These are phyloP conservation scores for Glaciozyma antarctica DNA, from an alignment of 768 basidiomycete genomes.

Conservation along the genomic window DNA sequence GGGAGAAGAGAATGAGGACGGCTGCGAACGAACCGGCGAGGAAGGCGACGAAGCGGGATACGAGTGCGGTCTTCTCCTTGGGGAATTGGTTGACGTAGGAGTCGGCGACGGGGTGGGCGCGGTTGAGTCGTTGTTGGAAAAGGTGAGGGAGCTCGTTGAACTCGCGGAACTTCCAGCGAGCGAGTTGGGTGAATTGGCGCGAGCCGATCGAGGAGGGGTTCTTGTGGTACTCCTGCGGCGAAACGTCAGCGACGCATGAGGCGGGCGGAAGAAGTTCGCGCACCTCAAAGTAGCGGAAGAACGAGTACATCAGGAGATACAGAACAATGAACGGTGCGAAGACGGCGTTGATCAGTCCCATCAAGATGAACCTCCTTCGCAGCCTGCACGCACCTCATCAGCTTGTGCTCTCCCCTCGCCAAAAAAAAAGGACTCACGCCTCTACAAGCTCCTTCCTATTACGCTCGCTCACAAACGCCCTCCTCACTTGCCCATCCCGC, in stretches of 20 bases:
- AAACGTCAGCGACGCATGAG: not conserved
- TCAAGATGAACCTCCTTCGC: constrained; percentile 78
- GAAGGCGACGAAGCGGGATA: constrained; percentile 92
- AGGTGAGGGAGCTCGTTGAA: constrained; percentile 96
- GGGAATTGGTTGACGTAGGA: constrained; percentile 98
- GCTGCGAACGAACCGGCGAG: constrained; percentile 93
- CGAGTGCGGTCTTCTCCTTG: constrained; percentile 78
- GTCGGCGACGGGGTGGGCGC: constrained; percentile 79
- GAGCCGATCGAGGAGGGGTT: constrained; percentile 91
- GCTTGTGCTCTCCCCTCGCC: not conserved
- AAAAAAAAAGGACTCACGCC: constrained; percentile 52
- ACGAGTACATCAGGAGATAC: constrained; percentile 94
- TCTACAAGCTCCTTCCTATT: constrained; percentile 68
- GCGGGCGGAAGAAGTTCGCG: constrained; percentile 32
- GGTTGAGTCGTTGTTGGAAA: constrained; percentile 73
- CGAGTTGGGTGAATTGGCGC: constrained; percentile 84
- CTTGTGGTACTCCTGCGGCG: constrained; percentile 85
- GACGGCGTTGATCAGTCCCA: constrained; percentile 89
- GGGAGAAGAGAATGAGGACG: constrained; percentile 81
- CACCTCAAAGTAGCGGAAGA: constrained; percentile 99
- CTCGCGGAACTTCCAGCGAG: constrained; percentile 97
- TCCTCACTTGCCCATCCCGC: constrained; percentile 73
- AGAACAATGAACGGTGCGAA: constrained; percentile 95
- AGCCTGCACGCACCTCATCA: constrained; percentile 47
- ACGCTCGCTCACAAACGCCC: constrained; percentile 78